These are phyloP conservation scores for Didymella pinodella DNA, from an alignment of 2,329 filamentous ascomycete species.

Conservation along the genomic window DNA sequence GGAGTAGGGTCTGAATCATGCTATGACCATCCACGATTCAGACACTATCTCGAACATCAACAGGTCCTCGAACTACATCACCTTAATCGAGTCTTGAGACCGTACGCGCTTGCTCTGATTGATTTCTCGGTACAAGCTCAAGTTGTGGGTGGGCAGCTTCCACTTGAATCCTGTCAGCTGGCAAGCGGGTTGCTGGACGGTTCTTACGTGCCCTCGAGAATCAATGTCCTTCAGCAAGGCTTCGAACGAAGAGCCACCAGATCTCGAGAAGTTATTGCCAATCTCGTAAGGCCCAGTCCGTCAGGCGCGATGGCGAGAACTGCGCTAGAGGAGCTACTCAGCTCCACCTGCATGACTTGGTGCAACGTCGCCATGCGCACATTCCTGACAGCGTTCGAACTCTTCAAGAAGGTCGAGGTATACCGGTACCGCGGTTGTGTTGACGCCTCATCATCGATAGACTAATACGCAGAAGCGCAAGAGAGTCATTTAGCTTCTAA, in stretches of 20 bases:
- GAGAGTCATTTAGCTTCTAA: background rate
- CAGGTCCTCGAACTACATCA: background rate
- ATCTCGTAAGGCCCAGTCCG: background rate
- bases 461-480: background rate
- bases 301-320: background rate
- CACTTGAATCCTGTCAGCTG: background rate
- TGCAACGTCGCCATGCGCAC: background rate
- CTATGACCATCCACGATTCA: background rate
- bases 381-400: background rate
- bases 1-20: background rate
- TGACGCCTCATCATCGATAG: background rate
- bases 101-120: background rate
- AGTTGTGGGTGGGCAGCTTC: background rate
- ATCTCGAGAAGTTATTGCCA: background rate
- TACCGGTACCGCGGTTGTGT: background rate
- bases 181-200: too few species aligned
- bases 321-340: background rate
- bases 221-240: background rate
- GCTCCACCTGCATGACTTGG: background rate
- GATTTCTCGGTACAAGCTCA: background rate
- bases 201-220: background rate
- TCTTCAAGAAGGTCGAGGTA: background rate
- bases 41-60: background rate
- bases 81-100: background rate
- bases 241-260: background rate